phyloP scores from a whole-genome alignment of 2,329 filamentous ascomycete genomes.

The Cercospora zeae-maydis region DNA sequence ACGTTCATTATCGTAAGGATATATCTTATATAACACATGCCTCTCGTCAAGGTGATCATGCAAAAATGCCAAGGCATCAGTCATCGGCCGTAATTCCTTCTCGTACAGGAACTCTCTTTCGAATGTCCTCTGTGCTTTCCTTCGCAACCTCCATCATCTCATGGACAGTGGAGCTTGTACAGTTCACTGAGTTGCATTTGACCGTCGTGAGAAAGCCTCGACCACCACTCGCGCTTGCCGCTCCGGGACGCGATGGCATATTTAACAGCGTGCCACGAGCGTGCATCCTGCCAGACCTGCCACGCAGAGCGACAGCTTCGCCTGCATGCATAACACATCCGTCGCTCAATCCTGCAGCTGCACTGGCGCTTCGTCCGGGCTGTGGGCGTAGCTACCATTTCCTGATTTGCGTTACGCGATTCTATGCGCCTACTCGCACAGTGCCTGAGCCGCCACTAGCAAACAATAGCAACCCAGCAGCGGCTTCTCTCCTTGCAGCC shows the following conservation, averaged over 20 bases:
- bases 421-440: conserved; percentile 22
- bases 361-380: background rate
- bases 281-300: background rate
- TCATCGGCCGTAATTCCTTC: background rate
- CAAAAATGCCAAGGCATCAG: background rate
- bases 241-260: background rate
- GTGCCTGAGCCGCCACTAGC: conserved; percentile 19
- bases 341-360: background rate
- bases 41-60: background rate
- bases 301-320: background rate
- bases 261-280: no score
- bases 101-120: background rate
- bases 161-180: background rate
- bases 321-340: background rate
- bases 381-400: background rate
- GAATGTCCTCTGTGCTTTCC: background rate
- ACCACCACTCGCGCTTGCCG: background rate
- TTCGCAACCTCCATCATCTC: background rate
- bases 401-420: background rate
- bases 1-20: background rate
- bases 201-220: background rate
- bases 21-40: background rate
- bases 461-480: conserved; percentile 33
- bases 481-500: conserved; percentile 33
- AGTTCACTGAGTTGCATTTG: background rate